Evolutionary conservation across 768 basidiomycete genomes (phyloP), one percentile per base, ranked within the genome.

Genomic region (Strobilomyces confusus): DNA sequence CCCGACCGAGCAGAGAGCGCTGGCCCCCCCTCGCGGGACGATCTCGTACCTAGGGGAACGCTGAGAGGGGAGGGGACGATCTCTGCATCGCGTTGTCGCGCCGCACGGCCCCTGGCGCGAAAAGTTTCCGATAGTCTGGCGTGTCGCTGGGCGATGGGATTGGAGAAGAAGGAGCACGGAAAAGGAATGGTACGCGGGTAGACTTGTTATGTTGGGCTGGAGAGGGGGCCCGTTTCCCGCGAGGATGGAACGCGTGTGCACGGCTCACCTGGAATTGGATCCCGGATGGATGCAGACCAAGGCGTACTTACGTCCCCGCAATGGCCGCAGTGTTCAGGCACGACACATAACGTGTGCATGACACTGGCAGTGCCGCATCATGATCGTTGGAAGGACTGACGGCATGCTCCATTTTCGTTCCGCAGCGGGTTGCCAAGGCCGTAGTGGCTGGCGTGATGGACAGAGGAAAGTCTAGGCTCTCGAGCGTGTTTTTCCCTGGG

Each of bases 71-170:
- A n/a, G 33, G 33, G 19, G 41, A 43, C 40, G 40, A 54, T 54
- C 51, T 19, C 49, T 48, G 5, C 49, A 58, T 47, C 23, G 26
- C 36, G 29, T n/a, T 42, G 42, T n/a, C 23, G 44, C 33, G 14
- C 11, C 3, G 12, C 22, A 41, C 11, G 34, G 30, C 47, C 44
- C 41, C n/a, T 49, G 47, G 29, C 44, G 36, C 9, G 6, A 37
- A 15, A 52, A 56, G 61, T 23, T 52, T 63, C 61, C 61, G 61
- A 51, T 23, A 53, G 19, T 1, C 1, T 52, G 61, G 61, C 52
- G 52, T 36, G 53, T 14, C 43, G n/a, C 37, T n/a, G 15, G 23
- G 19, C 44, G 22, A 32, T n/a, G 23, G 3, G 14, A 37, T 41
- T 9, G 22, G 22, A 41, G 44, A 60, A 60, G 33, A 9, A 30